These are phyloP conservation scores for Tremella yokohamensis DNA, from an alignment of 768 basidiomycete species.

Conservation along the genomic window DNA sequence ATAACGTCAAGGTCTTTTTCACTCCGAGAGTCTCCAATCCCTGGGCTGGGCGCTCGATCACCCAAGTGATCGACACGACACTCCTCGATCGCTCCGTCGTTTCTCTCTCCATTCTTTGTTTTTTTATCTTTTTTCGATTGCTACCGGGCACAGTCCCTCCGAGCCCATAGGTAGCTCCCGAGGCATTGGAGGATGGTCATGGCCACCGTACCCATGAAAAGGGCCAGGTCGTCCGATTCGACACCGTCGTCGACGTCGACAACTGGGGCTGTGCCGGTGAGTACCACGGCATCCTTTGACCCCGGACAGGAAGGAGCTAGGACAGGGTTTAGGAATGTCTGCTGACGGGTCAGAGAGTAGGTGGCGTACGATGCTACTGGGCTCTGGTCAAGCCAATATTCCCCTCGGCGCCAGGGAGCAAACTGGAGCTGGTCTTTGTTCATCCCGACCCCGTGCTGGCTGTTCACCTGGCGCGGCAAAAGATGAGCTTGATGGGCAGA, in stretches of 20 bases:
- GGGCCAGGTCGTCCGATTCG: not conserved
- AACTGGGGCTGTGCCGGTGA: not conserved
- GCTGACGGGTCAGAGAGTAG: not conserved
- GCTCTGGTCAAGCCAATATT: slow-evolving; percentile 31
- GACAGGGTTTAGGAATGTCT: not conserved
- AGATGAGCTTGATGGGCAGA: slow-evolving; percentile 45
- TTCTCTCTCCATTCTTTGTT: too few relatives aligned
- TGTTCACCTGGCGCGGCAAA: slow-evolving; percentile 44
- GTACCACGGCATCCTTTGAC: not conserved
- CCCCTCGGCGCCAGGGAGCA: slow-evolving; percentile 14
- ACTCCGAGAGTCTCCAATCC: too few relatives aligned
- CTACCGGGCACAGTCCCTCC: too few relatives aligned
- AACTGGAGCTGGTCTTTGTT: slow-evolving; percentile 46
- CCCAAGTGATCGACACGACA: too few relatives aligned
- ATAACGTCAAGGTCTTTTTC: too few relatives aligned
- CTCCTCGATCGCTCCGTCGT: too few relatives aligned
- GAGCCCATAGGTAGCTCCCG: too few relatives aligned
- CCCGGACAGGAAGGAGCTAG: not conserved
- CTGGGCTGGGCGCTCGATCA: too few relatives aligned
- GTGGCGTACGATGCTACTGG: slow-evolving; percentile 47
- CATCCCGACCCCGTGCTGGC: slow-evolving; percentile 49
- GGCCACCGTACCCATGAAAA: not conserved
- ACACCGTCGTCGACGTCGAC: not conserved
- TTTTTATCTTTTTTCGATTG: too few relatives aligned
- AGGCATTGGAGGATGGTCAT: too few relatives aligned